phyloP scores from a whole-genome alignment of 2,329 filamentous ascomycete species.

The Monosporascus sp. region DNA sequence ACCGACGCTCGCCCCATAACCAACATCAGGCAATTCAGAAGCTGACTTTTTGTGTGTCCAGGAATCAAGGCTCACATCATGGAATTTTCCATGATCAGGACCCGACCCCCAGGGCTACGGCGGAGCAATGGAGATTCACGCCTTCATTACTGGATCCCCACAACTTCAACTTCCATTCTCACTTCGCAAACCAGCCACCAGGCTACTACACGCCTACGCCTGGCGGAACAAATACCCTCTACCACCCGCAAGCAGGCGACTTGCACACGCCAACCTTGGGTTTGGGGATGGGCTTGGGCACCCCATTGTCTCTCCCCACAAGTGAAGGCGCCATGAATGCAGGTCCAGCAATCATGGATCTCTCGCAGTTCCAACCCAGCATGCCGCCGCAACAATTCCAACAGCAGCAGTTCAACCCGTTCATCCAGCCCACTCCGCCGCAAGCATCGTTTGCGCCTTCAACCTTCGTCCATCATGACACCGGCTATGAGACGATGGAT shows the following conservation, averaged over 20 bases:
- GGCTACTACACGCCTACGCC: slow-evolving; percentile 88
- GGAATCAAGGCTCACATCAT: slow-evolving; percentile 37
- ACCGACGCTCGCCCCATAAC: slow-evolving; percentile 1
- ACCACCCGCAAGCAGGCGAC: slow-evolving; percentile 79
- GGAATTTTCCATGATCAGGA: slow-evolving; percentile 64
- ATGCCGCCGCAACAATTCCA: slow-evolving; percentile 56
- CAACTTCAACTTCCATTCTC: slow-evolving; percentile 68
- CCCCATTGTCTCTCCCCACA: slow-evolving; percentile 73
- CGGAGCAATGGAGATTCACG: slow-evolving; percentile 83
- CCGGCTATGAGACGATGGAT: slow-evolving; percentile 74
- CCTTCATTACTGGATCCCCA: slow-evolving; percentile 84
- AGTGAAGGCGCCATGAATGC: slow-evolving; percentile 61
- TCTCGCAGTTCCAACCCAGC: slow-evolving; percentile 58
- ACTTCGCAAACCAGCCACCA: slow-evolving; percentile 73
- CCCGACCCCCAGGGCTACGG: slow-evolving; percentile 72
- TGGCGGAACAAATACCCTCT: slow-evolving; percentile 72
- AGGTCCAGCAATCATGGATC: slow-evolving; percentile 54
- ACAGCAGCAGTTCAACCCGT: slow-evolving; percentile 66
- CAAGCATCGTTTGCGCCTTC: slow-evolving; percentile 67
- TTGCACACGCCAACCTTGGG: slow-evolving; percentile 76
- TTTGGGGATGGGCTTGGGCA: slow-evolving; percentile 71
- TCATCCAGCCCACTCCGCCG: slow-evolving; percentile 55
- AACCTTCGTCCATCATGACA: slow-evolving; percentile 74
- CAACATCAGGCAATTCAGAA: not conserved
- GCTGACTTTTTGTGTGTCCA: slow-evolving; percentile 35